phyloP scores from a whole-genome alignment of 495 filamentous ascomycete species.

The Talaromyces trachyspermus region DNA sequence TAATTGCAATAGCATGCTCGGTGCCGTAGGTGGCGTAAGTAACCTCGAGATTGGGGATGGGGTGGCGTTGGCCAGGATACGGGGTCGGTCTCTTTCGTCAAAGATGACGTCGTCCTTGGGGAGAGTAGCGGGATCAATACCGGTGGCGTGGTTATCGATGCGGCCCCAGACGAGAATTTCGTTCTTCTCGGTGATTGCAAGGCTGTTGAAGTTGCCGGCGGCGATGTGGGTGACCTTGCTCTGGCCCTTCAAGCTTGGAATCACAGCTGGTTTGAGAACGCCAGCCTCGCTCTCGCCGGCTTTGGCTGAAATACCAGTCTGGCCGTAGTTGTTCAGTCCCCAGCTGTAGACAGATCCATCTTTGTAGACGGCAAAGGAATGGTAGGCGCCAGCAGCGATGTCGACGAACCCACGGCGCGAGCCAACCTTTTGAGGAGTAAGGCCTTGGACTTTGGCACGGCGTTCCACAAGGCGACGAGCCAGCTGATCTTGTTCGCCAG shows the following conservation, averaged over 20 bases:
- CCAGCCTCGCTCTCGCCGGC: constrained; percentile 47
- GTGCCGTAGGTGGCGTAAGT: constrained; percentile 35
- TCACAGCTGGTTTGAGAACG: constrained; percentile 37
- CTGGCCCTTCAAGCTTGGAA: constrained; percentile 43
- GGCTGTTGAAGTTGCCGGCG: constrained; percentile 64
- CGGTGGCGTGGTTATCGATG: constrained; percentile 55
- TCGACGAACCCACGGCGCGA: constrained; percentile 47
- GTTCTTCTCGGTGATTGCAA: constrained; percentile 54
- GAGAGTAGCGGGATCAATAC: constrained; percentile 44
- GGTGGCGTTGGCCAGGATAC: constrained; percentile 51
- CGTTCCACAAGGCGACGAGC: constrained; percentile 61
- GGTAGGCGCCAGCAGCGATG: constrained; percentile 59
- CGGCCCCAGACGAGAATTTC: constrained; percentile 64
- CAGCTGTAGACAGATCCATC: constrained; percentile 57
- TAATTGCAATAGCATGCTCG: constrained; percentile 54
- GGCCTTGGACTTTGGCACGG: constrained; percentile 46
- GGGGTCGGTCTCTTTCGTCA: constrained; percentile 45
- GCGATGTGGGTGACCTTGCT: constrained; percentile 41
- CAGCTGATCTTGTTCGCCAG: constrained; percentile 69
- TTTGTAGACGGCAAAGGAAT: constrained; percentile 61
- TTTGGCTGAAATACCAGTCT: constrained; percentile 57
- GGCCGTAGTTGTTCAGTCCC: constrained; percentile 69
- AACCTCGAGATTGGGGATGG: constrained; percentile 23
- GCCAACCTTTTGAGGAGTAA: constrained; percentile 54
- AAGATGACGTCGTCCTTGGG: constrained; percentile 49